Base-by-base conservation (phyloP, 139 green algal genomes). In the Pseudopediastrum boryanum region DNA sequence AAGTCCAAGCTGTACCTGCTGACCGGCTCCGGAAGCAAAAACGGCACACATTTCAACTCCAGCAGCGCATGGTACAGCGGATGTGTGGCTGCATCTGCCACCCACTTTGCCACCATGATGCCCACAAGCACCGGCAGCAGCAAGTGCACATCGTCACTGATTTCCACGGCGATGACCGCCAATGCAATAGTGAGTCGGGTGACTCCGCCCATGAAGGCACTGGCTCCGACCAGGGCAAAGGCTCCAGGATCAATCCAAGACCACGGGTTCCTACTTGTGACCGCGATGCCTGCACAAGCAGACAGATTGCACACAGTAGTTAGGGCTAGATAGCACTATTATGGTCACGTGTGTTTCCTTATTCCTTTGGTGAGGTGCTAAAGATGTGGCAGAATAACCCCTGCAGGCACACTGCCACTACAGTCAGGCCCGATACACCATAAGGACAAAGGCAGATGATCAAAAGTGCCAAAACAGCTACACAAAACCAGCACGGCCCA, bases 91-190 rank as follows among this genome's bases (percentile, higher is more conserved):
- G 89, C 85, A 63, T 97, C 93, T 1, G 90, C 93, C 65, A 96
- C 86, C 86, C 87, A 94, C 77, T 96, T 96, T 65, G 92, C 92
- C 35, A 89, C 76, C 88, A 97, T 88, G 84, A 95, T 95, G 23
- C 75, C 92, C 13, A 95, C 88, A 85, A 97, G 89, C 78, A 93
- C 80, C 4, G 94, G 94, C 81, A 97, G 89, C 85, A 97, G 87
- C 85, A 97, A 95, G 75, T 94, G 90, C 44, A 97, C 91, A 48
- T 97, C 94, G 50, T 89, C 91, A 48, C 87, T 94, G 38, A 94
- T 88, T 90, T 98, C 94, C 75, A 98, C 95, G 83, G 96, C 94
- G 86, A 98, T 98, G 65, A 97, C 94, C 0, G 91, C 92, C 58
- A 96, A 87, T 1, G 91, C 87, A 8, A 97, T 86, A 25, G 94